Percentiles rank a stretch among this genome's conserved stretches.
phyloP scores from a whole-genome alignment of 441 rosid species.

The Adansonia madagascariensis region DNA sequence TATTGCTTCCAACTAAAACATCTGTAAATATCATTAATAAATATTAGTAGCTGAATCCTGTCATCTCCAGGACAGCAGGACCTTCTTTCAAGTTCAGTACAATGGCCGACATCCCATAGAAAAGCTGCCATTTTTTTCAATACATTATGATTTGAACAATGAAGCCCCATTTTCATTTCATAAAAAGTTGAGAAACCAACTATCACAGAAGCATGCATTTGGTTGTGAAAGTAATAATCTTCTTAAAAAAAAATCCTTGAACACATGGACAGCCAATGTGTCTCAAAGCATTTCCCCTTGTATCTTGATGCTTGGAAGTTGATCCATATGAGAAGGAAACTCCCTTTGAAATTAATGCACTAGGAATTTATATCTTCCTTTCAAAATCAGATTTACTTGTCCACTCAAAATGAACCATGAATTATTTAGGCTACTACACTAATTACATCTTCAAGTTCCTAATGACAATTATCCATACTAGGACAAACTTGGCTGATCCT shows the following conservation, averaged over 20 bases:
- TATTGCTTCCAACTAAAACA: neutral
- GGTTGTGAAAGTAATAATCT: neutral
- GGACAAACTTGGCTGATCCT: conserved; percentile 16
- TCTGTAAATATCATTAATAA: neutral
- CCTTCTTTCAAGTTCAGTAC: conserved; percentile 18
- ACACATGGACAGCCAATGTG: conserved; percentile 12
- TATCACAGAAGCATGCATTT: conserved; percentile 11
- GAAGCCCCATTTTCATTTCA: conserved; percentile 3
- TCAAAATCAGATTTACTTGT: neutral
- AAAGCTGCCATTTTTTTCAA: neutral
- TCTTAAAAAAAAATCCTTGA: neutral
- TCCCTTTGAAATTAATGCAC: neutral
- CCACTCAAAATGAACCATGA: neutral
- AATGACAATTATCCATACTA: conserved; percentile 8
- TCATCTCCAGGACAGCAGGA: conserved; percentile 1
- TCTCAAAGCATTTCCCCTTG: neutral
- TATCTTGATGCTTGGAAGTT: neutral
- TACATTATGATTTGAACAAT: neutral
- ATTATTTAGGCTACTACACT: conserved; percentile 5
- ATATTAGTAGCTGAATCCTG: conserved; percentile 2
- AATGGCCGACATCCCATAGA: neutral
- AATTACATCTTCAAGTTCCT: conserved; percentile 1
- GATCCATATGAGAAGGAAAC: neutral
- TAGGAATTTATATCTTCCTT: conserved; percentile 12
- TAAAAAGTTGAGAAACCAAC: neutral